Base-by-base conservation (phyloP, 2,329 filamentous ascomycete genomes). In the Colletotrichum spaethianum region DNA sequence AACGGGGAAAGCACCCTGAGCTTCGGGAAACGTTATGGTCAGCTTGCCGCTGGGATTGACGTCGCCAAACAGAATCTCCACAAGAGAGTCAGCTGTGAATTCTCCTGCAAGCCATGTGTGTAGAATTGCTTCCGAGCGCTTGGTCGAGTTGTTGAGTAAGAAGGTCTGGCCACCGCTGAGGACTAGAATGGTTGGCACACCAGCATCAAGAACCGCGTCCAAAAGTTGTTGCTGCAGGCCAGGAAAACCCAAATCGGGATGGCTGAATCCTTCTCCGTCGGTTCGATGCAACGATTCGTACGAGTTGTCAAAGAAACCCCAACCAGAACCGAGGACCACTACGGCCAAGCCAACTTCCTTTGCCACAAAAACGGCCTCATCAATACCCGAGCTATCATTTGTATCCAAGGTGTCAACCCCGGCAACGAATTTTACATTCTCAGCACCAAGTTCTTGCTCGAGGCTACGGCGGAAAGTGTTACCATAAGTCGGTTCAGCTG, bases 81-180 rank as follows among this genome's bases (percentile, higher is more conserved):
- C 85, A 18, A 93, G 80, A 0, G 90, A 88, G 67, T 90, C 90
- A 20, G 90, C 91, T 40, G 88, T 91, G 76, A 92, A 91, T 76
- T 92, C 87, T 2, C 91, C 90, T 0, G 90, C 90, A 1, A 93
- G 83, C 73, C 92, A 88, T 7, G 89, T 89, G 70, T 92, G 86
- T 14, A 93, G 70, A 11, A 93, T 88, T 0, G 88, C 89, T 68
- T 88, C 87, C 38, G 91, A 70, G 5, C 76, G 74, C 61, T 76
- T 74, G 9, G 78, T 78, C 12, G 77, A 79, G 40, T 79, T 75
- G 44, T 56, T 74, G 1, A 81, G 68, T 16, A 79, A 74, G 70
- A 81, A 82, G 0, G 77, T 75, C 66, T 82, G 80, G 7, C 80
- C 79, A 2, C 77, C 76, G 38, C 73, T 79, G 1, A 80, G 72